Percentiles rank a stretch among this genome's conserved stretches.
Conservation (phyloP, 306 rosid species). For the Coriaria nepalensis region DNA sequence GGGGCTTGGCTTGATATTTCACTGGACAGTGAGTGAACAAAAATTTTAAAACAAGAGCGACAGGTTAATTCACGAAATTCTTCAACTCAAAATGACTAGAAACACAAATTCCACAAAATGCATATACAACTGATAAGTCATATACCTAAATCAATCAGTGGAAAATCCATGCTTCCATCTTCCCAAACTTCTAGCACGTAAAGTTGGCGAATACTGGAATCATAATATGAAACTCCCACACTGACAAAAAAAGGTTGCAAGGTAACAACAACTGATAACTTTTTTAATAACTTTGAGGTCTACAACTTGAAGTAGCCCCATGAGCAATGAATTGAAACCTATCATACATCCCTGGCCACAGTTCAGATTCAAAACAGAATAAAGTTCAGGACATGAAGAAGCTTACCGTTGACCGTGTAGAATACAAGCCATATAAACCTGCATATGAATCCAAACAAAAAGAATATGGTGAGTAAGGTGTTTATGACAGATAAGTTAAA, state of each 20-base stretch:
- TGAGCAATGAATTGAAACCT: too few species aligned
- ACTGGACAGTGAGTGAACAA: constrained; percentile 37
- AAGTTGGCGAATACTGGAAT: constrained; percentile 80
- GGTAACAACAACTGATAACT: constrained; percentile 13
- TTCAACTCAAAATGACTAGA: too few species aligned
- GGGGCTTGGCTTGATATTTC: constrained; percentile 86
- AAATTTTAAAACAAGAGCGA: constrained; percentile 13
- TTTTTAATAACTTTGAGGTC: neutral
- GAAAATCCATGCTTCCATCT: constrained; percentile 63
- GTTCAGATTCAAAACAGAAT: constrained; percentile 2
- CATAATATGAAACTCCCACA: constrained; percentile 81
- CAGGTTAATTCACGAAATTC: too few species aligned
- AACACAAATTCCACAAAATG: constrained; percentile 9
- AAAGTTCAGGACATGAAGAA: constrained; percentile 4
- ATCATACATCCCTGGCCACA: too few species aligned
- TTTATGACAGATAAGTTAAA: neutral
- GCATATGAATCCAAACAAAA: constrained; percentile 16
- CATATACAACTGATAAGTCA: constrained; percentile 7
- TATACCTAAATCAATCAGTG: constrained; percentile 74
- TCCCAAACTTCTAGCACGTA: constrained; percentile 91
- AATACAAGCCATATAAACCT: constrained; percentile 95
- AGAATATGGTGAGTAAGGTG: neutral
- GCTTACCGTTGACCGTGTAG: constrained; percentile 62
- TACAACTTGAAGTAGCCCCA: neutral
- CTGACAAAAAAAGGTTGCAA: constrained; percentile 30